A percentile compares a stretch with the other conserved stretches of the same genome.
These are phyloP conservation scores for Ampelocalamus luodianensis DNA, from an alignment of 176 grass and related monocot species.

Conservation along the genomic window DNA sequence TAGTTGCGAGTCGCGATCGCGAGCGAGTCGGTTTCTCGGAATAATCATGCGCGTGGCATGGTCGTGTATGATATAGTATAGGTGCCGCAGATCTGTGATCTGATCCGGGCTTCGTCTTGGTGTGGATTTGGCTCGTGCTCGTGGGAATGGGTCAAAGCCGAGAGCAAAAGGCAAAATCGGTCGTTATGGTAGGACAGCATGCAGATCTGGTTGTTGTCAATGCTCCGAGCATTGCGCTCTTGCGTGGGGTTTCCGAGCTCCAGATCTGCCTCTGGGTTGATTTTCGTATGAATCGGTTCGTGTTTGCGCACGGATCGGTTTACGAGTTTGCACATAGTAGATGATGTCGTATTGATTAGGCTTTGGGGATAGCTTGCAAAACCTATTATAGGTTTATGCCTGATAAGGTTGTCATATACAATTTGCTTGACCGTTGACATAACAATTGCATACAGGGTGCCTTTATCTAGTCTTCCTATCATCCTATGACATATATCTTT, in stretches of 20 bases:
- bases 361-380: not conserved
- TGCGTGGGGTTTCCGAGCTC: not conserved
- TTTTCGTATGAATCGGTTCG: not conserved
- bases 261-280: not conserved
- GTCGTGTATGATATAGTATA: not conserved
- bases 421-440: not conserved
- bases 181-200: not conserved
- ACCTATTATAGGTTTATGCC: not conserved
- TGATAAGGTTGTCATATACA: not conserved
- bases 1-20: not conserved
- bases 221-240: not conserved
- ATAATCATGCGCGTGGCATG: not conserved
- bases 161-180: not conserved
- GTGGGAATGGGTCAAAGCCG: not conserved
- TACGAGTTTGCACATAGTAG: not conserved
- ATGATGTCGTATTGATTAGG: not conserved
- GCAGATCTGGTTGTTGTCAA: not conserved
- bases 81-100: not conserved
- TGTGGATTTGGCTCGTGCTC: not conserved
- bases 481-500: not conserved
- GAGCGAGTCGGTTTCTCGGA: not conserved
- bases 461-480: not conserved
- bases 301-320: not conserved
- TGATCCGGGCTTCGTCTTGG: not conserved
- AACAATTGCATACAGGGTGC: not conserved